Evolutionary conservation across 257 asterid genomes (phyloP), one percentile per base, ranked within the genome.

Genomic region (Asclepias syriaca): DNA sequence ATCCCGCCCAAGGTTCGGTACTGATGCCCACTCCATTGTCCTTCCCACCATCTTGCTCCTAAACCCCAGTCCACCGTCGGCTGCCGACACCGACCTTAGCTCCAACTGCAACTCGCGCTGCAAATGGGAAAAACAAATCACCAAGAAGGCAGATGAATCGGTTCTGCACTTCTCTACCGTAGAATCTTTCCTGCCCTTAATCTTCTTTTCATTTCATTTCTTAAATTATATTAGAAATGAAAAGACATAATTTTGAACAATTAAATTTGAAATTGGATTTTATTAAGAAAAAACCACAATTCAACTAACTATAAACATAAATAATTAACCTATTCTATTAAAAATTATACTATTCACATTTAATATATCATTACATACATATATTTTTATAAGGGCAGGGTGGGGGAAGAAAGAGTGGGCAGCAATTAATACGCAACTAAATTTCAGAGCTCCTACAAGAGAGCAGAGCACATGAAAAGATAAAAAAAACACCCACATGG

Each of bases 21-120:
- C 75, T 71, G 96, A 91, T 73, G 98, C 99, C 99, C 98, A 95
- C 68, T 90, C 94, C 96, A 92, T 90, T 64, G 51, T 86, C 90
- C 92, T 83, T 19, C 81, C 77, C 82, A 59, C 80, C 81, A 72
- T 81, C 75, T 50, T 51, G 29, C 69, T n/a, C 34, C 27, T 53
- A 16, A 46, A 8, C 19, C 63, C 43, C 43, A 50, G 43, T 14
- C 32, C 32, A 34, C 75, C 9, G n/a, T 78, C 72, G 77, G 27
- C 81, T 74, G 75, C 76, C 77, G 59, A 5, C 48, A 32, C 68
- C 18, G 34, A 18, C 43, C 32, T 29, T 60, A 2, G 24, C 65
- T 24, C 19, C 32, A 58, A 24, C 66, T 27, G 43, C 0, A 29
- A 60, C 65, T 9, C 39, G 3, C 12, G 22, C 15, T 12, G 18